Base-by-base conservation (phyloP, 768 basidiomycete genomes). In the Hygrophorus russula region DNA sequence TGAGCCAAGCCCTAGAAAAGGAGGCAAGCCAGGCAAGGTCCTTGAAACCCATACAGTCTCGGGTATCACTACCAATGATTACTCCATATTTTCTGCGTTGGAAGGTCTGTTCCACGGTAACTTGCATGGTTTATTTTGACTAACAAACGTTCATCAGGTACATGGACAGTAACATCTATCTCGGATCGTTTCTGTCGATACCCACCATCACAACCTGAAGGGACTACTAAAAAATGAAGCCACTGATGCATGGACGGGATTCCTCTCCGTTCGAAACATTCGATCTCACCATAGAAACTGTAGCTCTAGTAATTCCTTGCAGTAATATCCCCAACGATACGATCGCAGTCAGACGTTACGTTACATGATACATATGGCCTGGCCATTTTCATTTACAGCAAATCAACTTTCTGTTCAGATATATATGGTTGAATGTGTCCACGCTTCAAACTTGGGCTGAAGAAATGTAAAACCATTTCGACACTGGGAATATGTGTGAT, bases 401-500 rank as follows among this genome's bases (percentile, higher is more conserved):
- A 46, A 39, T 31, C 29, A 20, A 14, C 12, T 34, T 36, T 29
- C 14, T 44, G 39, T 40, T 42, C 24, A n/a, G n/a, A n/a, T n/a
- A 24, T 48, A 35, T 7, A 30, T 14, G 24, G 24, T 18, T 40
- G 39, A n/a, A 18, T 6, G 24, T 24, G 39, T 15, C 36, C 17
- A 37, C 10, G 20, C 24, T 39, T 51, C 69, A 89, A 47, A 89
- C 82, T 50, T 83, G 82, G 27, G 85, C 85, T 28, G 88, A 89
- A 15, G 89, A 87, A 56, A 92, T 92, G 66, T 90, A 87, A 78
- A 91, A 91, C 88, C 87, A 90, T 59, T 89, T 90, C 51, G 80
- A 87, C 53, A 90, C 87, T 88, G 50, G 17, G 15, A 2, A 33
- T 44, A 41, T 17, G 28, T 47, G 20, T 47, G 31, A 33, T n/a